Evolutionary conservation across 331 rosid genomes (phyloP), one percentile per base, ranked within the genome.

Genomic region (Malus hybrid): DNA sequence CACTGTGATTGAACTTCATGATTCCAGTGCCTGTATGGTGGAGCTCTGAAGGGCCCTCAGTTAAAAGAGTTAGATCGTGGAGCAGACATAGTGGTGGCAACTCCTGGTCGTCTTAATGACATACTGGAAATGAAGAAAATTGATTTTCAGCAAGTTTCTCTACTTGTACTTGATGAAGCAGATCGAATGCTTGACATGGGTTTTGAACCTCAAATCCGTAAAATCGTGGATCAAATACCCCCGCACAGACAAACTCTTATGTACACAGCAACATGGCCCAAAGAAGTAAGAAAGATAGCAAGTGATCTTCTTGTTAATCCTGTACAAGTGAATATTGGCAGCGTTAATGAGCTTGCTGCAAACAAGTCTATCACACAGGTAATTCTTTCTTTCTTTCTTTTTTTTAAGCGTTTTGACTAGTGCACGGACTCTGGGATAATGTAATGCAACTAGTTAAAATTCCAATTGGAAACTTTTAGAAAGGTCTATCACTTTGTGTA

Each of bases 121-220:
- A 95, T 95, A 72, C 89, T 92, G 59, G 99, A 95, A 87, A 95
- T 90, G 97, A 95, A 90, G 79, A 90, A 86, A 87, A 89, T 95
- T 64, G 79, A 90, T 79, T 90, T 95, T 66, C 76, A 88, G 80
- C 99, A 95, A 86, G 88, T 95, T 76, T 95, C 99, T 16, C 93
- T 95, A 61, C 97, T 95, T 76, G 95, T 94, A 86, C 99, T 94
- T 77, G 99, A 94, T 87, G 99, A 94, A 86, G 99, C 99, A 65
- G 99, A 94, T 76, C 90, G 99, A 63, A 94, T 94, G 99, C 97
- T 94, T 84, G 99, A 94, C 83, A 94, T 94, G 99, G 99, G 99
- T 31, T 95, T 95, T 84, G 99, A 95, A 82, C 99, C 99, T 84
- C 99, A 95, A 83, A 95, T 95, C 54, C 95, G 97, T 34, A 95